phyloP scores from a whole-genome alignment of 1,284 basidiomycete genomes.

The Ganoderma resinaceum region DNA sequence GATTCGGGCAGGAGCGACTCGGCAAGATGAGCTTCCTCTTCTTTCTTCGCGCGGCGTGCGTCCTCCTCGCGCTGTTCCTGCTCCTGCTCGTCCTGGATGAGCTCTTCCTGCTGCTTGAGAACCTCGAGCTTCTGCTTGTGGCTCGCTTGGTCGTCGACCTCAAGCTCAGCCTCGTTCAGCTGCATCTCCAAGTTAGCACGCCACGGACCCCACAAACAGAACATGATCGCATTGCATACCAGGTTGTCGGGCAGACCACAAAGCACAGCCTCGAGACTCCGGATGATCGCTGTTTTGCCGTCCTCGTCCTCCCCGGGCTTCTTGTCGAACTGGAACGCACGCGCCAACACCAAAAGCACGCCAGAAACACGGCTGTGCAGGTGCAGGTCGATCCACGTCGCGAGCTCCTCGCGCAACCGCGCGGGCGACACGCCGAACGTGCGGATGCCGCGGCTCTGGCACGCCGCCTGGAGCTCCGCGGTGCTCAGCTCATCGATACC shows the following conservation, averaged over 20 bases:
- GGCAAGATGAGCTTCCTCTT: constrained; percentile 78
- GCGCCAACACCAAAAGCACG: constrained; percentile 90
- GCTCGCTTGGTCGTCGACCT: constrained; percentile 92
- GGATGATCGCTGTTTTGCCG: constrained; percentile 78
- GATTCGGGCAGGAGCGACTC: constrained; percentile 82
- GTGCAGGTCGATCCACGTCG: constrained; percentile 95
- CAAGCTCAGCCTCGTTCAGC: constrained; percentile 97
- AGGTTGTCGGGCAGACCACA: constrained; percentile 95
- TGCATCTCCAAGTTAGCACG: constrained; percentile 41
- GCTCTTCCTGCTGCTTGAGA: constrained; percentile 97
- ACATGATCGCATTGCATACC: constrained; percentile 53
- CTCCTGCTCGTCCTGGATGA: constrained; percentile 98
- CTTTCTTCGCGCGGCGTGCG: constrained; percentile 85
- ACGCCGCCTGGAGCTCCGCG: constrained; percentile 90
- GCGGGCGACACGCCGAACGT: constrained; percentile 87
- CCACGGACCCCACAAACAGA: not conserved
- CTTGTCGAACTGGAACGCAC: constrained; percentile 94
- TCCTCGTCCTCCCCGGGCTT: constrained; percentile 77
- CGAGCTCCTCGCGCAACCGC: constrained; percentile 86
- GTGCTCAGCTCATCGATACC: constrained; percentile 92
- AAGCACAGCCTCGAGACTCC: constrained; percentile 89
- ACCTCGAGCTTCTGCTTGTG: constrained; percentile 99
- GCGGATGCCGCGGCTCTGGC: constrained; percentile 94
- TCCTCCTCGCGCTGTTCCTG: constrained; percentile 97
- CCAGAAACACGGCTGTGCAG: constrained; percentile 90